A percentile compares a stretch with the other conserved stretches of the same genome.
These are phyloP conservation scores for Trametes maxima DNA, from an alignment of 768 basidiomycete species.

Conservation along the genomic window DNA sequence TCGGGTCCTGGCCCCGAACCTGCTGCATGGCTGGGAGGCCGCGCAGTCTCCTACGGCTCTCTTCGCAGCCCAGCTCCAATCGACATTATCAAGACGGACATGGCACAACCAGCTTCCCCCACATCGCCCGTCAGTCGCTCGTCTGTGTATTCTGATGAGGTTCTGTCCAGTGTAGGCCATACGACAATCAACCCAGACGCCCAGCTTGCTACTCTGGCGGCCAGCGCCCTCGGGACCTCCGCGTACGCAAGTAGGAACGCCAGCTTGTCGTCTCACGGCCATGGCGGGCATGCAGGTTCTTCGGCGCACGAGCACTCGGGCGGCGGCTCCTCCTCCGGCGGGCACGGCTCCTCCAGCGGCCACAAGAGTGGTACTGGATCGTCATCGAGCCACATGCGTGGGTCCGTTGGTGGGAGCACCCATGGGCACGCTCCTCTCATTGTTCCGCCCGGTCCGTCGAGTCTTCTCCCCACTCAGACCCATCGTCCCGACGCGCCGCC, in stretches of 20 bases:
- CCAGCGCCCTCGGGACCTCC: not conserved
- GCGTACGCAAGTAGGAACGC: slow-evolving; percentile 2
- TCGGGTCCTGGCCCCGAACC: slow-evolving; percentile 17
- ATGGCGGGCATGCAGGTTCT: slow-evolving; percentile 10
- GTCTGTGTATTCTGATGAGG: slow-evolving; percentile 23
- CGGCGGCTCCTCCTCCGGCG: slow-evolving; percentile 19
- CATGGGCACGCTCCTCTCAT: slow-evolving; percentile 8
- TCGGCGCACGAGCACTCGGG: slow-evolving; percentile 23
- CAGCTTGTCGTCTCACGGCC: slow-evolving; percentile 21
- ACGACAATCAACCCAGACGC: not conserved
- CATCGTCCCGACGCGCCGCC: slow-evolving; percentile 9
- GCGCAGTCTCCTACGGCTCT: slow-evolving; percentile 14
- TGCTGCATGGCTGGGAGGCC: slow-evolving; percentile 25
- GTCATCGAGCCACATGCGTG: slow-evolving; percentile 10
- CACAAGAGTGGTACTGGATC: slow-evolving; percentile 8
- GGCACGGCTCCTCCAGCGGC: slow-evolving; percentile 21
- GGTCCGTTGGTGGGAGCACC: not conserved
- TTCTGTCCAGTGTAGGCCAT: not conserved
- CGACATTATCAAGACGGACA: slow-evolving; percentile 9
- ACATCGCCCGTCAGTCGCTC: slow-evolving; percentile 4
- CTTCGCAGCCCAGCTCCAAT: not conserved
- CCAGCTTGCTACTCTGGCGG: not conserved
- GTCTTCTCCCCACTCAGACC: slow-evolving; percentile 26
- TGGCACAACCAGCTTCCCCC: not conserved
- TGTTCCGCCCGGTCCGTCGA: slow-evolving; percentile 17